phyloP scores from a whole-genome alignment of 2,329 filamentous ascomycete genomes.

The Penicillium thymicola region DNA sequence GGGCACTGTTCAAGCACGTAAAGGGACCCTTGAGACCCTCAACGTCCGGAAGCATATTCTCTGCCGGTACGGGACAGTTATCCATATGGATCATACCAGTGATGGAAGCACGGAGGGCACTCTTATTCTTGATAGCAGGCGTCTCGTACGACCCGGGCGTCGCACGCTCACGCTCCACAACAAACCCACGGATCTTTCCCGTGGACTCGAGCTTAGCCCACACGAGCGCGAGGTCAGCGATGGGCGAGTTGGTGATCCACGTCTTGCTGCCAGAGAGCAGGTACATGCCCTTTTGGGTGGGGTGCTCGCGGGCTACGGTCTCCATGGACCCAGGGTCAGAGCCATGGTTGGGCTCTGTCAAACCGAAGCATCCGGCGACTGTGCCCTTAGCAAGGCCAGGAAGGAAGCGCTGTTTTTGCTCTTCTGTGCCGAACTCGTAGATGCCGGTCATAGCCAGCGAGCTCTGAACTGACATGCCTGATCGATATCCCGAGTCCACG shows the following conservation, averaged over 20 bases:
- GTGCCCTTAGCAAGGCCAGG: slow-evolving; percentile 79
- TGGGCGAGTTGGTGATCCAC: slow-evolving; percentile 94
- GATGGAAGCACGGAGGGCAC: slow-evolving; percentile 83
- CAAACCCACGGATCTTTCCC: slow-evolving; percentile 89
- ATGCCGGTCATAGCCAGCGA: slow-evolving; percentile 93
- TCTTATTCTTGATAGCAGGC: slow-evolving; percentile 91
- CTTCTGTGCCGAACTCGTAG: slow-evolving; percentile 78
- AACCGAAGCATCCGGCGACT: slow-evolving; percentile 77
- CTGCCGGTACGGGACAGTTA: slow-evolving; percentile 78
- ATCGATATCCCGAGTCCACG: slow-evolving; percentile 87
- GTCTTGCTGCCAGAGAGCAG: slow-evolving; percentile 80
- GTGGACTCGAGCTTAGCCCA: slow-evolving; percentile 93
- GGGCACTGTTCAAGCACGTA: slow-evolving; percentile 87
- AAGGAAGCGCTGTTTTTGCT: slow-evolving; percentile 81
- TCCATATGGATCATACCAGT: slow-evolving; percentile 98
- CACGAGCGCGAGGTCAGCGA: slow-evolving; percentile 77
- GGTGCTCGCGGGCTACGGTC: slow-evolving; percentile 77
- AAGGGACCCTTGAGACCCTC: slow-evolving; percentile 88
- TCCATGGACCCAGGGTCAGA: slow-evolving; percentile 92
- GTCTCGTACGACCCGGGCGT: slow-evolving; percentile 88
- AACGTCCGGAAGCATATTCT: slow-evolving; percentile 90
- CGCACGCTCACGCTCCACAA: slow-evolving; percentile 80
- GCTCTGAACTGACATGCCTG: slow-evolving; percentile 89
- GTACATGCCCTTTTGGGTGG: slow-evolving; percentile 77
- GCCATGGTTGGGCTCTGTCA: slow-evolving; percentile 91